Percentiles rank a stretch among this genome's conserved stretches.
Evolutionary conservation across 805 yeast species (phyloP).

Genomic region (Barnettozyma pratensis): DNA sequence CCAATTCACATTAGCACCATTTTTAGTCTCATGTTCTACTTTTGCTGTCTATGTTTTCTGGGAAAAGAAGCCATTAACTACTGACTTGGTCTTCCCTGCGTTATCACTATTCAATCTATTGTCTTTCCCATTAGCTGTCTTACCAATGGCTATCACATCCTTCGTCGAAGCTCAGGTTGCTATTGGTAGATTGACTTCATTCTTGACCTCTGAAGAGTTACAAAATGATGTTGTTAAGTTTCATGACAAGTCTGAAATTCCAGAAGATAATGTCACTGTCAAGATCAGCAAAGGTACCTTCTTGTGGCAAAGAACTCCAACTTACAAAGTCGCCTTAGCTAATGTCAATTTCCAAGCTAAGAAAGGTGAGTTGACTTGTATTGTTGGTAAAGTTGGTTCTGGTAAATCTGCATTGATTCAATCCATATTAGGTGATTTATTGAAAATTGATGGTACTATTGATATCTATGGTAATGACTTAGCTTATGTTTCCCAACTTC

Average conservation of each 20-base stretch:
- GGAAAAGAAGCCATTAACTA: conserved; percentile 61
- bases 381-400: conserved; percentile 85
- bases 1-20: conserved; percentile 84
- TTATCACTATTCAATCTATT: conserved; percentile 81
- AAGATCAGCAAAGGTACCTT: conserved; percentile 62
- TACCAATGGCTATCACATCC: conserved; percentile 86
- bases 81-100: conserved; percentile 92
- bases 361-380: conserved; percentile 76
- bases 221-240: conserved; percentile 68
- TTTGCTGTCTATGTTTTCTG: conserved; percentile 73
- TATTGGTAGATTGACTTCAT: conserved; percentile 63
- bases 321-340: conserved; percentile 60
- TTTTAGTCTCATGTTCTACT: conserved; percentile 82
- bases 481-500: conserved; percentile 88
- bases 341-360: conserved; percentile 57
- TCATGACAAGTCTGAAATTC: conserved; percentile 39
- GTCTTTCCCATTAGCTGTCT: conserved; percentile 85
- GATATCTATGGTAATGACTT: conserved; percentile 60
- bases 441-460: conserved; percentile 69
- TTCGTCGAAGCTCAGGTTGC: conserved; percentile 89
- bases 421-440: conserved; percentile 73
- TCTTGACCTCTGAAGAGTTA: conserved; percentile 71
- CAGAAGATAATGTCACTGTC: conserved; percentile 62
- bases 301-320: conserved; percentile 72
- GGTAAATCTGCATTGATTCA: conserved; percentile 88